Evolutionary conservation across 2,329 filamentous ascomycete species (phyloP).

Genomic region (Achaetomium macrosporum): DNA sequence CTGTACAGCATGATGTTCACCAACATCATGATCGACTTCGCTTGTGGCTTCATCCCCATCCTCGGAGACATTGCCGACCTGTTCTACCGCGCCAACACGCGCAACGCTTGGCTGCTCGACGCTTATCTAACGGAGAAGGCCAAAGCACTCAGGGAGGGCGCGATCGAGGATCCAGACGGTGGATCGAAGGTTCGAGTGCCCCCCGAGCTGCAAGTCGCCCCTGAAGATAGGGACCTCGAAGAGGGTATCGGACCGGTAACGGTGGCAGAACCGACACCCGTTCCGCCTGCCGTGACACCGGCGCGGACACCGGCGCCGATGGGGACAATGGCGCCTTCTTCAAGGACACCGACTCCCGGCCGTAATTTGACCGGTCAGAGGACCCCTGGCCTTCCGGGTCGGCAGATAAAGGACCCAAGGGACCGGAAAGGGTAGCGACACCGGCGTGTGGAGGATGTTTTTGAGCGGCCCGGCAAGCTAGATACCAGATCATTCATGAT

Average conservation of each 20-base stretch:
- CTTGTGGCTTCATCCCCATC: slow-evolving; percentile 67
- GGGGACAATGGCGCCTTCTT: background rate
- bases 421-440: background rate
- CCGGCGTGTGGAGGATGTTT: background rate
- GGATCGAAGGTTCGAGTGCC: slow-evolving; percentile 4
- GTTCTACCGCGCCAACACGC: slow-evolving; percentile 67
- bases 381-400: background rate
- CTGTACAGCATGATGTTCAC: slow-evolving; percentile 68
- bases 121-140: slow-evolving; percentile 63
- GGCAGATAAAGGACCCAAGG: slow-evolving; percentile 7
- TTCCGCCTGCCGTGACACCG: slow-evolving; percentile 1
- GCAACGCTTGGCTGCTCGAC: slow-evolving; percentile 58
- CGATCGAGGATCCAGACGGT: slow-evolving; percentile 36
- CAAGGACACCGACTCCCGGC: background rate
- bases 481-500: background rate
- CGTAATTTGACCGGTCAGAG: slow-evolving; percentile 11
- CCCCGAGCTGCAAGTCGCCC: background rate
- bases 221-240: slow-evolving; percentile 12
- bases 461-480: background rate
- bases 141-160: slow-evolving; percentile 39
- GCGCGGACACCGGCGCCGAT: slow-evolving; percentile 2
- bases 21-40: slow-evolving; percentile 71
- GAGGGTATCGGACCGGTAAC: slow-evolving; percentile 1
- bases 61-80: slow-evolving; percentile 72
- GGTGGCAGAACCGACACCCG: background rate